Evolutionary conservation across 257 asterid species (phyloP), one percentile per base, ranked within the genome.

Genomic region (Capsicum pubescens): DNA sequence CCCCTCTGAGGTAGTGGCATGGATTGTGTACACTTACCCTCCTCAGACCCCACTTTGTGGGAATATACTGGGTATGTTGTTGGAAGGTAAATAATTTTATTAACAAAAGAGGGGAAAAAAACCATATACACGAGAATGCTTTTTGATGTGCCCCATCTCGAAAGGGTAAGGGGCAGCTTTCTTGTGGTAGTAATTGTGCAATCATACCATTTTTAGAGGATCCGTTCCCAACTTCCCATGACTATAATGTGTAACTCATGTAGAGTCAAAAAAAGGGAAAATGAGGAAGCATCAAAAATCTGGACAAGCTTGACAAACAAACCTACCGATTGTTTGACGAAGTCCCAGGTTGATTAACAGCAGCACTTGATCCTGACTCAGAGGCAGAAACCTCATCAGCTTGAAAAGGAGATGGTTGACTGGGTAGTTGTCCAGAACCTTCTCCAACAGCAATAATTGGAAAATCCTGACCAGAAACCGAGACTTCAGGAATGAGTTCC

Each of bases 321-420:
- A 82, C 3, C 68, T 86, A 95, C 99, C 96, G 63, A 87, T 87
- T 88, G 82, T 80, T 88, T 46, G 89, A 83, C 14, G 92, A 85
- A 82, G 90, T 71, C 36, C 88, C 92, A 50, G 79, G 91, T 86
- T 86, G 92, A 82, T 85, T 85, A 82, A 91, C 90, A 74, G 85
- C 89, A 60, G 86, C 86, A 84, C 85, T 89, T 72, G 94, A 86
- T 46, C 91, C 97, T 11, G 90, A 86, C 21, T 87, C 85, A 14
- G 90, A 84, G 76, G 88, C 50, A 83, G 89, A 85, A 81, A 76
- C 85, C 85, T 88, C 93, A 78, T 88, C 94, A 64, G 88, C 87
- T 84, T 85, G 93, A 81, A 78, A 48, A 61, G 93, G 70, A 71
- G 95, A 83, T 39, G 86, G 88, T 5, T 74, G 87, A 63, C 90